A percentile compares a stretch with the other conserved stretches of the same genome.
Conservation (phyloP, 441 rosid species). For the Populus trichocarpa region DNA sequence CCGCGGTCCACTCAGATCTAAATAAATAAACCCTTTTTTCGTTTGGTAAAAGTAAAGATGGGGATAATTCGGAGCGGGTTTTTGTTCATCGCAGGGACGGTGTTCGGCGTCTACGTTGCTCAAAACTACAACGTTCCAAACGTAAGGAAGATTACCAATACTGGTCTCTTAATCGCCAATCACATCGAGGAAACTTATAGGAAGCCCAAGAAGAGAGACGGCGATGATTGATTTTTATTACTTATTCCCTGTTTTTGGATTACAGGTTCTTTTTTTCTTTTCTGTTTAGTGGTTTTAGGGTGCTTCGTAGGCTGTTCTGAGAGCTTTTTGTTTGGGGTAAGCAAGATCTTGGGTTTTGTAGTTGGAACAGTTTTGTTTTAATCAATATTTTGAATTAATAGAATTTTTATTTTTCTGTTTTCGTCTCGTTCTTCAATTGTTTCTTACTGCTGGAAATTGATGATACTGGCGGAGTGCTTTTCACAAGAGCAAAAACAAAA, state of each 20-base stretch:
- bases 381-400: background rate
- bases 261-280: background rate
- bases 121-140: conserved; percentile 75
- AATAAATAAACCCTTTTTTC: background rate
- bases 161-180: conserved; percentile 46
- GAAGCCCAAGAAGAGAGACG: conserved; percentile 53
- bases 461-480: background rate
- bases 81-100: conserved; percentile 46
- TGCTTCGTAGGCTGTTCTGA: background rate
- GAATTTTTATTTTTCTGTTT: background rate
- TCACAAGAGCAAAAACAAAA: background rate
- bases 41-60: conserved; percentile 24
- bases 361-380: background rate
- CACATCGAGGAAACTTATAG: conserved; percentile 61
- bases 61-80: conserved; percentile 49
- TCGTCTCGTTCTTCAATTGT: background rate
- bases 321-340: no score
- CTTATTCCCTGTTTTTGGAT: background rate
- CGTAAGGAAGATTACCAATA: conserved; percentile 44
- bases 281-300: background rate
- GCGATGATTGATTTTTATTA: conserved; percentile 21
- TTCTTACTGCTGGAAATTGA: background rate
- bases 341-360: no score
- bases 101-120: conserved; percentile 52
- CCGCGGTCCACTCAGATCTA: background rate